Evolutionary conservation across 805 yeast genomes (phyloP).

Genomic region (Ogataea neopini): DNA sequence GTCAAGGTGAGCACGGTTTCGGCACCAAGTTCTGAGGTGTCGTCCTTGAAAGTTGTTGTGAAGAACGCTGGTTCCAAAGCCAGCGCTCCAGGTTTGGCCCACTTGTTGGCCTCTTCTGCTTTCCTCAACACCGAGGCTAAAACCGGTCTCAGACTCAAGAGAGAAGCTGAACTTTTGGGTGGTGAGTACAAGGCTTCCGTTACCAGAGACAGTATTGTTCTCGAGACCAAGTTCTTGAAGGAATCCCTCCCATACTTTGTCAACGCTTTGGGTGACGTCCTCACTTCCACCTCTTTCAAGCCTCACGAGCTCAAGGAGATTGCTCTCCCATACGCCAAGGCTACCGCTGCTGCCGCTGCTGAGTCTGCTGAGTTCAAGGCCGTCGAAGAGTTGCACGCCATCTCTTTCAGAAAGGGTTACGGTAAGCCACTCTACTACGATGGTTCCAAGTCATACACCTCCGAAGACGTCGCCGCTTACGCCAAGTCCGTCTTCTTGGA

Average conservation of each 20-base stretch:
- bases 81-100: conserved; percentile 78
- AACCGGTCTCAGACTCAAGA: conserved; percentile 87
- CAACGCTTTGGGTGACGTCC: conserved; percentile 74
- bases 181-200: conserved; percentile 70
- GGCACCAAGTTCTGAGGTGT: conserved; percentile 60
- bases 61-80: conserved; percentile 81
- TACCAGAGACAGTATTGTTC: conserved; percentile 81
- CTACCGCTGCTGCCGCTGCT: conserved; percentile 58
- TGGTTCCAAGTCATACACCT: conserved; percentile 54
- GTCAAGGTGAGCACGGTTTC: conserved; percentile 41
- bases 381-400: conserved; percentile 73
- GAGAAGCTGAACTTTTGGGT: conserved; percentile 94
- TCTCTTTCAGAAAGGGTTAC: conserved; percentile 83
- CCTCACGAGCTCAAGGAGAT: conserved; percentile 82
- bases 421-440: conserved; percentile 82
- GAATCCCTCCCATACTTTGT: conserved; percentile 92
- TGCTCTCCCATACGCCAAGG: conserved; percentile 74
- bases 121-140: conserved; percentile 80
- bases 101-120: conserved; percentile 78
- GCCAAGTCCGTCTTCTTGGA: conserved; percentile 69
- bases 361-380: conserved; percentile 59
- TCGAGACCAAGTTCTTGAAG: conserved; percentile 79
- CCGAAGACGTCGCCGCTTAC: conserved; percentile 65
- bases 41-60: conserved; percentile 77
- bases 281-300: conserved; percentile 70